Evolutionary conservation across 2,329 filamentous ascomycete genomes (phyloP), one percentile per base, ranked within the genome.

Genomic region (Triangularia setosa): DNA sequence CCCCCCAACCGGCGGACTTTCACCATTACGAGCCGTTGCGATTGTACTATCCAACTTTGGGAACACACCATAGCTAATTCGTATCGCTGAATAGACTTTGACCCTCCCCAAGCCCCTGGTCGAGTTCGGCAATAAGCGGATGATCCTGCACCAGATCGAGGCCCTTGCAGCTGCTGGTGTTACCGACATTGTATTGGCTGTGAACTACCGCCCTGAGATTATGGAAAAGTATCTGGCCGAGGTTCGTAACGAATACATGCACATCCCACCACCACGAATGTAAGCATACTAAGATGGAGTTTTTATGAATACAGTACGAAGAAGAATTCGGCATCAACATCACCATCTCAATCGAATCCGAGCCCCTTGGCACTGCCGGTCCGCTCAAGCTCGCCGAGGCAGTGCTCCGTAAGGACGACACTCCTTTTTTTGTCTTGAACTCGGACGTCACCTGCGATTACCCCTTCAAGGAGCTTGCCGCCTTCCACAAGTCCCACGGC

Each of bases 111-210:
- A 98, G 81, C 94, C 95, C 70, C 86, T 99, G 72, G 95, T 99
- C 75, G 94, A 99, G 82, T 99, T 99, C 76, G 93, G 88, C 76
- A 99, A 99, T 86, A 94, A 95, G 82, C 95, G 93, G 77, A 99
- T 99, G 94, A 98, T 99, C 79, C 86, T 96, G 75, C 94, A 98
- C 81, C 94, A 99, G 81, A 92, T 99, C 73, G 93, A 97, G 82
- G 93, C 92, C 70, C 86, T 99, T 71, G 94, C 95, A 72, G 90
- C 89, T 66, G 94, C 93, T 65, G 94, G 94, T 77, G 95, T 98
- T 70, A 98, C 92, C 68, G 93, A 98, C 81, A 96, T 99, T 74
- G 94, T 99, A 63, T 87, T 99, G 64, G 94, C 95, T 67, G 95
- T 99, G 79, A 99, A 99, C 86, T 99, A 99, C 84, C 88, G 94